Percentiles rank a stretch among this genome's conserved stretches.
Evolutionary conservation across 2,329 filamentous ascomycete species (phyloP).

Genomic region (Pseudogymnoascus sp.): DNA sequence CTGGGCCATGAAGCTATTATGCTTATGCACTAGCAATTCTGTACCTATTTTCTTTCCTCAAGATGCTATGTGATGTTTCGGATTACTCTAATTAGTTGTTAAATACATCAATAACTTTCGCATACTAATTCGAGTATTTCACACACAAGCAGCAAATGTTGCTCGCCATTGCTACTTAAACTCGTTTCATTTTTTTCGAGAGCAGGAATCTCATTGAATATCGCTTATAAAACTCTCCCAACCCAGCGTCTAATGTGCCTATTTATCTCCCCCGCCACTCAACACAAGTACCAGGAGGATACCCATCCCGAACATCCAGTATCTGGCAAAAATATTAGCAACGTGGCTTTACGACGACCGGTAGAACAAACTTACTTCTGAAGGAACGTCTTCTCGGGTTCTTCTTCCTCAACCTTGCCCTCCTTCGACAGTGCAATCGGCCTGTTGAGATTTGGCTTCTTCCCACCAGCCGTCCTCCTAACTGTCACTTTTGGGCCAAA

Average conservation of each 20-base stretch:
- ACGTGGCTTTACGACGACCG: neutral
- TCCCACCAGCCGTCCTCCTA: constrained; percentile 40
- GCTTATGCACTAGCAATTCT: neutral
- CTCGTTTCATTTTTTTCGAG: neutral
- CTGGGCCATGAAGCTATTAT: neutral
- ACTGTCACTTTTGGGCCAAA: constrained; percentile 54
- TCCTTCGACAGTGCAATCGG: constrained; percentile 54
- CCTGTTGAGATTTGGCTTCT: constrained; percentile 53
- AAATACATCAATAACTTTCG: neutral
- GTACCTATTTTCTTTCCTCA: neutral
- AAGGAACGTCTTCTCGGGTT: constrained; percentile 54
- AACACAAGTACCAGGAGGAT: constrained; percentile 3
- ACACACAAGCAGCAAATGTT: neutral
- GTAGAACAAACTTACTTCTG: constrained; percentile 48
- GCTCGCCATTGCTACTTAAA: neutral
- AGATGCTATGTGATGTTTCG: neutral
- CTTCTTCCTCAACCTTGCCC: constrained; percentile 48
- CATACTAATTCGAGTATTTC: neutral
- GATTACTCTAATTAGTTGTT: neutral
- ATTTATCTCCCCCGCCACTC: constrained; percentile 1
- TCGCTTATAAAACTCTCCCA: neutral
- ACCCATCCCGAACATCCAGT: constrained; percentile 7
- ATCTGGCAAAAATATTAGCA: neutral
- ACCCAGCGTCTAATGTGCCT: neutral
- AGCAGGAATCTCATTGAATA: neutral